These are phyloP conservation scores for Lentinus brumalis DNA, from an alignment of 768 basidiomycete genomes.

Conservation along the genomic window DNA sequence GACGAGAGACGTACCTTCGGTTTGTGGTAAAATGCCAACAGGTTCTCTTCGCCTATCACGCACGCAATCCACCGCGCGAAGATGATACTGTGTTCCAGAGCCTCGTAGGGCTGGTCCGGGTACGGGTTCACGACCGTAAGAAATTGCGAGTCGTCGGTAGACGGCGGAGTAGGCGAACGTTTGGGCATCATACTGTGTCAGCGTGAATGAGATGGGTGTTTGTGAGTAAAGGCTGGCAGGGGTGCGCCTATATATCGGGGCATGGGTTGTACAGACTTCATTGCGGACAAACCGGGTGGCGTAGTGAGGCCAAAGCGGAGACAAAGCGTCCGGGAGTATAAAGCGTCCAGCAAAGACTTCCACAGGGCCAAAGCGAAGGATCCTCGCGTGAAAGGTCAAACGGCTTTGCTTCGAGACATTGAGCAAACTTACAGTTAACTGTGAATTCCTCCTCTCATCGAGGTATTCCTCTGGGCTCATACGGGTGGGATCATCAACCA, in stretches of 20 bases:
- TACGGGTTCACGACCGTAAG: constrained; percentile 49
- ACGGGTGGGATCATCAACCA: too few species aligned
- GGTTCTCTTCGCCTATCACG: constrained; percentile 38
- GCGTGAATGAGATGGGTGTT: background rate
- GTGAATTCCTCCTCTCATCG: too few species aligned
- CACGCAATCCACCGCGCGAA: constrained; percentile 49
- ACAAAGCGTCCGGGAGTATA: background rate
- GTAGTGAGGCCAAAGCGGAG: background rate
- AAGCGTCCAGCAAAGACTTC: too few species aligned
- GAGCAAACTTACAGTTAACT: too few species aligned
- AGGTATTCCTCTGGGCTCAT: too few species aligned
- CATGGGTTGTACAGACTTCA: background rate
- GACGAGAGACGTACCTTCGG: constrained; percentile 37
- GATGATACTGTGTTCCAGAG: constrained; percentile 38
- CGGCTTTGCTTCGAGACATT: too few species aligned
- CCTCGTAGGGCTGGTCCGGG: constrained; percentile 43
- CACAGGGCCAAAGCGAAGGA: too few species aligned
- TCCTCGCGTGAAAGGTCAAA: too few species aligned
- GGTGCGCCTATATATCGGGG: background rate
- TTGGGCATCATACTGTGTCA: constrained; percentile 37
- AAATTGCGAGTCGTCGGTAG: constrained; percentile 45
- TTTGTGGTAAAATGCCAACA: constrained; percentile 47
- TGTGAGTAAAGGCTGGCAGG: background rate
- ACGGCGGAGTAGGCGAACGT: constrained; percentile 40
- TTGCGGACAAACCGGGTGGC: background rate